These are phyloP conservation scores for Zygosaccharomyces bisporus DNA, from an alignment of 805 yeast genomes.

Conservation along the genomic window DNA sequence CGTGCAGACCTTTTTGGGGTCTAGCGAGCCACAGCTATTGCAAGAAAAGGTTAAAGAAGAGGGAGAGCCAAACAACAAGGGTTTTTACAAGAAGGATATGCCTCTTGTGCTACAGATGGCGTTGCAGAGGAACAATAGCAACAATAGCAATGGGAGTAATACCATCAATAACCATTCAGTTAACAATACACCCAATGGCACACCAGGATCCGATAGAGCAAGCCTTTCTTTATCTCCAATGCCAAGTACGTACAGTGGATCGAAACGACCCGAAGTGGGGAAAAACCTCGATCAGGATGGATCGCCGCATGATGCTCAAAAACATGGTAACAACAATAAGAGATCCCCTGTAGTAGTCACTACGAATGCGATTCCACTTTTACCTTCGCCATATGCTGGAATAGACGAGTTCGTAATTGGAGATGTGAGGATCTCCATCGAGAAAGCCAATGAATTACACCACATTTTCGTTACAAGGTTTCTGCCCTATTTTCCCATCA, in stretches of 20 bases:
- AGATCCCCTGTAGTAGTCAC: conserved; percentile 27
- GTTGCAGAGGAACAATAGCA: conserved; percentile 35
- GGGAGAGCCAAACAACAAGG: conserved; percentile 4
- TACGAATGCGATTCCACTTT: conserved; percentile 29
- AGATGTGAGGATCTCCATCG: conserved; percentile 61
- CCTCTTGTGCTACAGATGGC: conserved; percentile 45
- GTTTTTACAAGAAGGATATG: conserved; percentile 32
- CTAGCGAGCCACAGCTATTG: conserved; percentile 44
- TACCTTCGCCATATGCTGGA: conserved; percentile 33
- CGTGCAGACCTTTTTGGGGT: conserved; percentile 42
- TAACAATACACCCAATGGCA: conserved; percentile 14
- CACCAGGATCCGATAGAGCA: conserved; percentile 12
- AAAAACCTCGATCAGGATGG: background rate
- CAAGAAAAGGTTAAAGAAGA: conserved; percentile 31
- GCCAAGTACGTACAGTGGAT: conserved; percentile 3
- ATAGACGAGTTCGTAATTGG: conserved; percentile 71
- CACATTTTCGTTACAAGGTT: conserved; percentile 60
- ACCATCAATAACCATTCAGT: conserved; percentile 6
- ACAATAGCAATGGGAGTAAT: background rate
- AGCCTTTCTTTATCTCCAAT: conserved; percentile 14
- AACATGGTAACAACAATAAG: background rate
- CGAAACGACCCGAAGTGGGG: conserved; percentile 5
- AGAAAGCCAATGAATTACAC: conserved; percentile 71
- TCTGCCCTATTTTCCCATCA: conserved; percentile 75
- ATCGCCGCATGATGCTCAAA: background rate